Evolutionary conservation across 2,329 filamentous ascomycete species (phyloP).

Genomic region (Epichloe baconii): DNA sequence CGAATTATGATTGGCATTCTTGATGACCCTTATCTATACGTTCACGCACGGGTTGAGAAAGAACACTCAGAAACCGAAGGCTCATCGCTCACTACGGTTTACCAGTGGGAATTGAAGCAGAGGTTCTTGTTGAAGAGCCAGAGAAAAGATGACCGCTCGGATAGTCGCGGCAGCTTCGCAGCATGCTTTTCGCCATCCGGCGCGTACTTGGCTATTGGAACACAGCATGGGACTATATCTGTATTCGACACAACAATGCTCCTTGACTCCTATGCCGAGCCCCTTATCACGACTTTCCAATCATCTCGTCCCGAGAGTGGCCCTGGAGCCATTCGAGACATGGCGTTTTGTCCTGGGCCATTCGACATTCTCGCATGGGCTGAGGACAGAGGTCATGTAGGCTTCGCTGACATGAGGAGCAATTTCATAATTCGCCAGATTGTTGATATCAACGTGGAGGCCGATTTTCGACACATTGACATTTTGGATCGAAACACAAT

Average conservation of each 20-base stretch:
- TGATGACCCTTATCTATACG: constrained; percentile 75
- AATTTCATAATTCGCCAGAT: constrained; percentile 57
- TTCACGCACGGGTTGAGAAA: constrained; percentile 49
- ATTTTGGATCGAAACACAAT: constrained; percentile 43
- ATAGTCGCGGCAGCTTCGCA: constrained; percentile 59
- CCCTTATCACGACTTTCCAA: constrained; percentile 62
- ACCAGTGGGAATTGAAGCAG: constrained; percentile 38
- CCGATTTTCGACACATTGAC: constrained; percentile 41
- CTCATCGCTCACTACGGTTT: constrained; percentile 16
- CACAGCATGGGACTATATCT: constrained; percentile 68
- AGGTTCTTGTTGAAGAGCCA: constrained; percentile 47
- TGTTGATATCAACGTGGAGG: constrained; percentile 47
- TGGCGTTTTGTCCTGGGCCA: constrained; percentile 82
- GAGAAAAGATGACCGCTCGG: constrained; percentile 36
- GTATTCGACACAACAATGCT: constrained; percentile 51
- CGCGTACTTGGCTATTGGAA: constrained; percentile 60
- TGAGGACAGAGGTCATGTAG: constrained; percentile 68
- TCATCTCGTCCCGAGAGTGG: constrained; percentile 62
- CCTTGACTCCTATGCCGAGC: constrained; percentile 32
- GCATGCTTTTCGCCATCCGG: constrained; percentile 65
- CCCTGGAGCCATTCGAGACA: constrained; percentile 72
- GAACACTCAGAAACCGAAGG: constrained; percentile 14
- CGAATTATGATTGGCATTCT: constrained; percentile 69
- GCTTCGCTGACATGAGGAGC: constrained; percentile 58
- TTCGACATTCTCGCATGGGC: constrained; percentile 90